phyloP scores from a whole-genome alignment of 257 asterid species.

The Haberlea rhodopensis region DNA sequence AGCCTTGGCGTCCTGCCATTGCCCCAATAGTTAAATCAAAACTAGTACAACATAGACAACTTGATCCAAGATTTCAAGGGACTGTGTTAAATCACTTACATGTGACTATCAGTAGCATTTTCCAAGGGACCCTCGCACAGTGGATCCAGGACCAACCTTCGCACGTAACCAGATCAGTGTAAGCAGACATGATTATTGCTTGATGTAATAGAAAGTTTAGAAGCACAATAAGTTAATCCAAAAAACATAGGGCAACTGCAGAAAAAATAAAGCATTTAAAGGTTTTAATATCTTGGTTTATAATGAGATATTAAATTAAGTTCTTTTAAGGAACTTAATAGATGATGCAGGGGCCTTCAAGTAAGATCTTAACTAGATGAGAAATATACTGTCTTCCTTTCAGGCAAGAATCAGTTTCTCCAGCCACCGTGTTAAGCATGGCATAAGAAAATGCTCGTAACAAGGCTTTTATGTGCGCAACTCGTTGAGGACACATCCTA shows the following conservation, averaged over 20 bases:
- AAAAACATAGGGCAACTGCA: not conserved
- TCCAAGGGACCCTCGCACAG: constrained; percentile 68
- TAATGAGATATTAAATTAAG: constrained; percentile 2
- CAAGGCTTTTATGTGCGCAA: not conserved
- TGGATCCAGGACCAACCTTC: constrained; percentile 90
- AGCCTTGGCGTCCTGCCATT: constrained; percentile 52
- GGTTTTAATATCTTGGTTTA: constrained; percentile 2
- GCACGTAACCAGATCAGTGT: constrained; percentile 24
- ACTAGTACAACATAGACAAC: constrained; percentile 18
- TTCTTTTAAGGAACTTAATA: constrained; percentile 2
- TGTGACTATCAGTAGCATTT: constrained; percentile 49
- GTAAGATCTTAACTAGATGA: not conserved
- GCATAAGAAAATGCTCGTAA: not conserved
- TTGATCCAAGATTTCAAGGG: not conserved
- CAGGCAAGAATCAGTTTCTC: constrained; percentile 5
- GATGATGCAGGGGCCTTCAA: not conserved
- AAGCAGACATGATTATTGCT: constrained; percentile 26
- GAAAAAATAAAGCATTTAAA: not conserved
- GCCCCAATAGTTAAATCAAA: constrained; percentile 14
- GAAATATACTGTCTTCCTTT: not conserved
- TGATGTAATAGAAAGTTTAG: constrained; percentile 12
- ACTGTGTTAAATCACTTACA: constrained; percentile 42
- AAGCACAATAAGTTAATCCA: constrained; percentile 14
- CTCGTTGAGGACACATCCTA: not conserved
- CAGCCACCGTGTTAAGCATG: not conserved